Conservation (phyloP, 176 grass and related monocot species). For the Oryza brachyantha region DNA sequence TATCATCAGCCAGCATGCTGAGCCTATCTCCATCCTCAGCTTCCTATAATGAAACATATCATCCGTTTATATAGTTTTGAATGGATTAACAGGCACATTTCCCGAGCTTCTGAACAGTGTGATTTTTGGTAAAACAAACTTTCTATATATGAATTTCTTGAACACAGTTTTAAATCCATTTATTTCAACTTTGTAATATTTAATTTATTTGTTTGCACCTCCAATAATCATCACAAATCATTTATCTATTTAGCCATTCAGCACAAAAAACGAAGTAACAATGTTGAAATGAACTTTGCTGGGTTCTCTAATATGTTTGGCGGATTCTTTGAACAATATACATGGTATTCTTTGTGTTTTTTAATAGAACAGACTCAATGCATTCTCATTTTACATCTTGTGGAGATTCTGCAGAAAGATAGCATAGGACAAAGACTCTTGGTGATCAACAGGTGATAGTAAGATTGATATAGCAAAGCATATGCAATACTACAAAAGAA, state of each 20-base stretch:
- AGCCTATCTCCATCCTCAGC: neutral
- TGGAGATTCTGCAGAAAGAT: neutral
- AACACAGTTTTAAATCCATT: too few relatives aligned
- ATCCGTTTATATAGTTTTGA: neutral
- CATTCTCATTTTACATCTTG: neutral
- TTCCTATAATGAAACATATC: too few relatives aligned
- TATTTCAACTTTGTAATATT: too few relatives aligned
- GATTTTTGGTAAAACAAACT: too few relatives aligned
- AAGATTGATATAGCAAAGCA: too few relatives aligned
- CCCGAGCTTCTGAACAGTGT: too few relatives aligned
- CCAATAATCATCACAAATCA: too few relatives aligned
- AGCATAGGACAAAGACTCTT: neutral
- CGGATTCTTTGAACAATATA: neutral
- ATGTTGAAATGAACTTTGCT: neutral
- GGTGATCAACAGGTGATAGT: too few relatives aligned
- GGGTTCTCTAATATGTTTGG: neutral
- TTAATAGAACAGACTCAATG: neutral
- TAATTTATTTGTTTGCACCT: too few relatives aligned
- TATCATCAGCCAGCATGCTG: neutral
- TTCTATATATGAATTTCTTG: too few relatives aligned
- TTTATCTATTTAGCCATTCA: too few relatives aligned
- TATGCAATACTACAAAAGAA: neutral
- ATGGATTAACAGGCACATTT: too few relatives aligned
- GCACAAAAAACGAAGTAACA: neutral
- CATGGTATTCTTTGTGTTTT: neutral